Conservation (phyloP, 2,329 filamentous ascomycete species). For the Spiromastix sp. region DNA sequence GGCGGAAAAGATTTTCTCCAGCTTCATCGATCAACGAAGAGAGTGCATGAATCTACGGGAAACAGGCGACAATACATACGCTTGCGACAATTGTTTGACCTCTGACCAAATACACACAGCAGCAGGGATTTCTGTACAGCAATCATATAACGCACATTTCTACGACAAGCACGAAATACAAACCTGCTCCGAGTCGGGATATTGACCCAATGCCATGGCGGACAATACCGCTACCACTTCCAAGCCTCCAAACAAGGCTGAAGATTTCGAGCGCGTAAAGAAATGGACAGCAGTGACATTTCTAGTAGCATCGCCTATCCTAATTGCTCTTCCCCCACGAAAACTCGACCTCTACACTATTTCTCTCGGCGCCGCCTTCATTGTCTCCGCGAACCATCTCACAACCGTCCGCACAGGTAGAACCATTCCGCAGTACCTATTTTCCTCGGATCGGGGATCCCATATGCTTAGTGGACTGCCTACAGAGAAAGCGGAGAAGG, state of each 20-base stretch:
- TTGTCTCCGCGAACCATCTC: constrained; percentile 41
- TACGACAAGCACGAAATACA: no score
- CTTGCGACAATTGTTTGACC: no score
- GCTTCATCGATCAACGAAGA: no score
- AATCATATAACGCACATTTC: no score
- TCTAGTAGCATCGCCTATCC: constrained; percentile 43
- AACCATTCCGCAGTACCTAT: constrained; percentile 24
- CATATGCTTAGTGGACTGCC: constrained; percentile 7
- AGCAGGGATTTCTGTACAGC: no score
- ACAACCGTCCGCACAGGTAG: constrained; percentile 30
- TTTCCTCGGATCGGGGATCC: background rate
- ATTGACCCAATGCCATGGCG: no score
- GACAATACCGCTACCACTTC: no score
- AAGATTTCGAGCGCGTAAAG: constrained; percentile 32
- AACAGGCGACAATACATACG: no score
- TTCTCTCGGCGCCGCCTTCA: constrained; percentile 39
- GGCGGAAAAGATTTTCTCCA: no score
- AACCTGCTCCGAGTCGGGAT: no score
- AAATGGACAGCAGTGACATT: constrained; percentile 29
- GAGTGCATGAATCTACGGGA: no score
- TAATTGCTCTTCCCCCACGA: constrained; percentile 48
- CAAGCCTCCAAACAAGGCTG: constrained; percentile 20
- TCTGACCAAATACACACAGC: no score
- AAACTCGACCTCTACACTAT: constrained; percentile 54
- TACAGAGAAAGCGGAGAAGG: constrained; percentile 13